Conservation (phyloP, 2,329 filamentous ascomycete genomes). For the Arthrobotrys sinensis region DNA sequence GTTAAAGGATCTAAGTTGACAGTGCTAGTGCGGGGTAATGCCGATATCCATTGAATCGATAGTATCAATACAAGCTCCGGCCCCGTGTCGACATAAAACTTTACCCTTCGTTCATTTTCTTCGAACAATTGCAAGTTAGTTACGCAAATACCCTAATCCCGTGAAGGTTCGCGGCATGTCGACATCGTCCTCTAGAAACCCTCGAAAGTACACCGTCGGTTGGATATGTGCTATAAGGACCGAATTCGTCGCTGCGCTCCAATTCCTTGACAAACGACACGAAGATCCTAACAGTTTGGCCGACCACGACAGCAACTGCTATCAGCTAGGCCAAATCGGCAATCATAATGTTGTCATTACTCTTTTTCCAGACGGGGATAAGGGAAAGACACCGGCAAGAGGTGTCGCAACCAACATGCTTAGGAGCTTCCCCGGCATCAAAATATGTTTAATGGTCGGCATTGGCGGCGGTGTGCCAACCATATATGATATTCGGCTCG, state of each 20-base stretch:
- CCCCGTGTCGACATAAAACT: too few relatives aligned
- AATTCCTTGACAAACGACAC: constrained; percentile 8
- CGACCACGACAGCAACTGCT: constrained; percentile 1
- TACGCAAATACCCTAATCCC: too few relatives aligned
- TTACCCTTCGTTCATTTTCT: too few relatives aligned
- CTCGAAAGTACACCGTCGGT: constrained; percentile 18
- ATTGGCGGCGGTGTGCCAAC: constrained; percentile 39
- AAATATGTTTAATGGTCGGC: constrained; percentile 38
- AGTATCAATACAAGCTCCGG: too few relatives aligned
- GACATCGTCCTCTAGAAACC: too few relatives aligned
- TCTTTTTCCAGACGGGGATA: not conserved
- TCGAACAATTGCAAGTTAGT: too few relatives aligned
- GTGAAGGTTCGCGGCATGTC: too few relatives aligned
- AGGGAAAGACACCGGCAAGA: not conserved
- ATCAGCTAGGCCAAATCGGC: constrained; percentile 2
- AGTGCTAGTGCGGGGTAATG: too few relatives aligned
- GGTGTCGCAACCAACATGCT: constrained; percentile 15
- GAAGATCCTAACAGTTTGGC: not conserved
- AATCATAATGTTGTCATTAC: constrained; percentile 10
- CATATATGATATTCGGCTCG: constrained; percentile 25
- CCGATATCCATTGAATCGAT: too few relatives aligned
- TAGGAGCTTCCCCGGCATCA: constrained; percentile 17
- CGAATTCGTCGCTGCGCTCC: constrained; percentile 2
- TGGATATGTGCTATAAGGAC: constrained; percentile 26
- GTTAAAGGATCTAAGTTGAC: too few relatives aligned